Base-by-base conservation (phyloP, 1,284 basidiomycete species). In the Stygiomarasmius scandens region DNA sequence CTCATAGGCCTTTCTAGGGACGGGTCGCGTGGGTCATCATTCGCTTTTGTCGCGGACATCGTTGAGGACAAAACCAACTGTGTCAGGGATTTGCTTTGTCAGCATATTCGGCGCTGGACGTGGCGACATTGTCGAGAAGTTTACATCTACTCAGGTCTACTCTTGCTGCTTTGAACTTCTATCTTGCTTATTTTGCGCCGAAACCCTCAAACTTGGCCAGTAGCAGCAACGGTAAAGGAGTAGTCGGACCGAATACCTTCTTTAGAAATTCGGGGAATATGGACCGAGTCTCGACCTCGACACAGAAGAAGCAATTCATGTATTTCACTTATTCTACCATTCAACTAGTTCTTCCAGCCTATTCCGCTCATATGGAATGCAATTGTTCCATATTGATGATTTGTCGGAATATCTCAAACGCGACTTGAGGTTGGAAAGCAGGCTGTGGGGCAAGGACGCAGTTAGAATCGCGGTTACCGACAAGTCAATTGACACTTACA, bases 11-110 rank as follows among this genome's bases (percentile, higher is more conserved):
- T 75, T 67, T 90, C 89, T 9, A 84, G 78, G 19, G 82, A 79
- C 19, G 81, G 60, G 64, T 91, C 85, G 58, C 89, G 77, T n/a
- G 87, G 86, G 69, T 91, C 89, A 61, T 83, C 79, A 29, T 58
- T 49, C 23, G 56, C 49, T 60, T 66, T 65, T 20, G 57, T 50
- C 14, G 38, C 29, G 3, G 48, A 41, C 38, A 41, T 41, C 8
- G 38, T 41, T 41, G 29, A 32, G 6, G 29, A 12, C 29, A 6
- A 12, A 32, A 32, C 29, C 29, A 32, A n/a, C n/a, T n/a, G n/a
- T n/a, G 29, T 32, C 29, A 32, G 16, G 16, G 11, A 34, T 41
- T n/a, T 41, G 38, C 11, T 41, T 41, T 41, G 38, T 41, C 38
- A 41, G 38, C 38, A 16, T 9, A 6, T 16, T 19, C 8, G 11